Conservation (phyloP, 176 grass and related monocot genomes). For the Pharus latifolius region DNA sequence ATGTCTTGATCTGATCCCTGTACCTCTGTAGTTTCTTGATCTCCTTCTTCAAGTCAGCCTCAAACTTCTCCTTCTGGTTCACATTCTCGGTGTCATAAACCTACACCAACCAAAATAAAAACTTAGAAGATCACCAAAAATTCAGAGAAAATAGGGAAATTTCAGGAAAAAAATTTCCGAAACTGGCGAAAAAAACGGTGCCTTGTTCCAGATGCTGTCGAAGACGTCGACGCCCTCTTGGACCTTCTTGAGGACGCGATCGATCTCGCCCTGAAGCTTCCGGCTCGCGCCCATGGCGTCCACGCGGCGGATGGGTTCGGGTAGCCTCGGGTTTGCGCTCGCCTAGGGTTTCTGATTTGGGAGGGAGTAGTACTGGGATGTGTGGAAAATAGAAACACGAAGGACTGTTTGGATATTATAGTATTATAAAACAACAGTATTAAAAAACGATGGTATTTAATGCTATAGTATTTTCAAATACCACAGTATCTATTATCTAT, state of each 20-base stretch:
- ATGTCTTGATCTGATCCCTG: slow-evolving; percentile 99
- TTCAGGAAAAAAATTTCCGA: neutral
- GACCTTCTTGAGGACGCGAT: slow-evolving; percentile 98
- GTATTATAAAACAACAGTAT: too few species aligned
- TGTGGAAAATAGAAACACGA: neutral
- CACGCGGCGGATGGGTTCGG: neutral
- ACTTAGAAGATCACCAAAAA: neutral
- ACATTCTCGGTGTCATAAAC: slow-evolving; percentile 98
- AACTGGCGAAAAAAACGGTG: neutral
- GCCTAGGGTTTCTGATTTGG: slow-evolving; percentile 54
- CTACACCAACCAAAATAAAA: slow-evolving; percentile 10
- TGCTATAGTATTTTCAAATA: too few species aligned
- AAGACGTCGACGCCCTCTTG: slow-evolving; percentile 99
- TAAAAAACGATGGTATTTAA: too few species aligned
- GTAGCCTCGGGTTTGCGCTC: neutral
- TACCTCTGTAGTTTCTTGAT: slow-evolving; percentile 99
- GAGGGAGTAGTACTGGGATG: neutral
- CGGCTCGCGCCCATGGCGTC: slow-evolving; percentile 77
- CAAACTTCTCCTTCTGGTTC: slow-evolving; percentile 99
- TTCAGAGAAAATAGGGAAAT: neutral
- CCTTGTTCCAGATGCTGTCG: slow-evolving; percentile 99
- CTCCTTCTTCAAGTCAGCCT: slow-evolving; percentile 99
- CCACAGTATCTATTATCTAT: too few species aligned
- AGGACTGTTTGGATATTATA: neutral
- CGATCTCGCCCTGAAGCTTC: slow-evolving; percentile 97